Base-by-base conservation (phyloP, 352 stramenopile species). In the Globisporangium rhizosaccharum region DNA sequence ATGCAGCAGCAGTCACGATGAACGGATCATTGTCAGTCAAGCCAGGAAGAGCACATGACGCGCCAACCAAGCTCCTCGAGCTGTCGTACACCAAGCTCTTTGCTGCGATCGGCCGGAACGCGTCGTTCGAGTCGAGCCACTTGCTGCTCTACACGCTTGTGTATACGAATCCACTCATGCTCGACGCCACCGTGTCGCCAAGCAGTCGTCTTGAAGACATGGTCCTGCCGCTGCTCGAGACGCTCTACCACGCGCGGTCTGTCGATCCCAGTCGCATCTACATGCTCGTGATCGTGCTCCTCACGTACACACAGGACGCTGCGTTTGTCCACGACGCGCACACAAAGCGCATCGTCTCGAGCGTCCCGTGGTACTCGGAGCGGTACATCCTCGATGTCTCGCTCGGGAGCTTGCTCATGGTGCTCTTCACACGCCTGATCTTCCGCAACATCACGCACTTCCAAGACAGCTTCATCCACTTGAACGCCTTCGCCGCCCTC, bases 381-480 rank as follows among this genome's bases (percentile, higher is more conserved):
- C 75, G 82, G 9, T 90, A 88, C 69, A 87, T 94, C 53, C 53
- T 87, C 33, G 82, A 92, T 52, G 64, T 90, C 11, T 92, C 82
- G 20, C 49, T 90, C 42, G 84, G 80, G 20, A 91, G 80, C 33
- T 61, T 91, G 8, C 79, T 90, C 65, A 79, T 91, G 66, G 68
- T 94, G 33, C 80, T 94, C 51, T 86, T 94, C 53, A 84, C 77
- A 44, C 80, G 84, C 2, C 58, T 92, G 18, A 79, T 92, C 33
- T 79, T 83, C 53, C 78, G 75, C 48, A 94, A 94, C 66, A 88
- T 94, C 50, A 87, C 79, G 14, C 73, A 87, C 47, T 88, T 89
- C 52, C 82, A 90, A 41, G 84, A 94, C 63, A 85, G 73, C 20
- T 87, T 89, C 42, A 76, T 94, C 47, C 84, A 94, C 42, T 51